Conservation (phyloP, 2,329 filamentous ascomycete species). For the Massarina eburnea region DNA sequence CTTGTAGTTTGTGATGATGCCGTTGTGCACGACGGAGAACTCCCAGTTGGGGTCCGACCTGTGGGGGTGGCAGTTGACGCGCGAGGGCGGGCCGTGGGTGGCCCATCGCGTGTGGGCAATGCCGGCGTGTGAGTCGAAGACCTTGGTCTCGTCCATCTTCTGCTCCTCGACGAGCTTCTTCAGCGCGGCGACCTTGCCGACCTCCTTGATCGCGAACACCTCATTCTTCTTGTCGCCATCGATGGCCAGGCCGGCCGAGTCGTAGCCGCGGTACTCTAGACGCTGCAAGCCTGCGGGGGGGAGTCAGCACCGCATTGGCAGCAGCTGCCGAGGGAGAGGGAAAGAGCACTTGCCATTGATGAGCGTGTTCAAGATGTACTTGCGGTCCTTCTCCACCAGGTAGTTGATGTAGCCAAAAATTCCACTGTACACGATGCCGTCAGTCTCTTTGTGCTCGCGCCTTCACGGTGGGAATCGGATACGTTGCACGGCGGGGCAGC, state of each 20-base stretch:
- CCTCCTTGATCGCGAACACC: slow-evolving; percentile 96
- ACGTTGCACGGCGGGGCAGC: slow-evolving; percentile 8
- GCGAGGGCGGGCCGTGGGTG: slow-evolving; percentile 92
- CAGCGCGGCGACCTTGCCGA: slow-evolving; percentile 97
- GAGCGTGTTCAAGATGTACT: slow-evolving; percentile 92
- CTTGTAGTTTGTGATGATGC: slow-evolving; percentile 99
- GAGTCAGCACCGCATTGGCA: slow-evolving; percentile 3
- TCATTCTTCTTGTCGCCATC: slow-evolving; percentile 99
- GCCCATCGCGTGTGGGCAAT: slow-evolving; percentile 99
- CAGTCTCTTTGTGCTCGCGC: too few relatives aligned
- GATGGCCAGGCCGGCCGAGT: slow-evolving; percentile 92
- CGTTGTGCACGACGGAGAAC: slow-evolving; percentile 97
- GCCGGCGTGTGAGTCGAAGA: slow-evolving; percentile 96
- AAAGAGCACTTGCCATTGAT: slow-evolving; percentile 74
- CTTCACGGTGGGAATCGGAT: too few relatives aligned
- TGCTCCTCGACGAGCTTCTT: slow-evolving; percentile 86
- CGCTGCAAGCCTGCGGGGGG: slow-evolving; percentile 73
- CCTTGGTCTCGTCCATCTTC: slow-evolving; percentile 82
- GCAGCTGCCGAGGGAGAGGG: slow-evolving; percentile 8
- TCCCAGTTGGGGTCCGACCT: slow-evolving; percentile 94
- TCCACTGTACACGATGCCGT: slow-evolving; percentile 59
- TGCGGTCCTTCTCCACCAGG: slow-evolving; percentile 97
- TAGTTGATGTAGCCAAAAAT: slow-evolving; percentile 99
- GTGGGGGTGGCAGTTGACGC: slow-evolving; percentile 97
- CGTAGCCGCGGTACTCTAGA: slow-evolving; percentile 98